These are phyloP conservation scores for Sphaerulina populicola DNA, from an alignment of 2,329 filamentous ascomycete species.

Conservation along the genomic window DNA sequence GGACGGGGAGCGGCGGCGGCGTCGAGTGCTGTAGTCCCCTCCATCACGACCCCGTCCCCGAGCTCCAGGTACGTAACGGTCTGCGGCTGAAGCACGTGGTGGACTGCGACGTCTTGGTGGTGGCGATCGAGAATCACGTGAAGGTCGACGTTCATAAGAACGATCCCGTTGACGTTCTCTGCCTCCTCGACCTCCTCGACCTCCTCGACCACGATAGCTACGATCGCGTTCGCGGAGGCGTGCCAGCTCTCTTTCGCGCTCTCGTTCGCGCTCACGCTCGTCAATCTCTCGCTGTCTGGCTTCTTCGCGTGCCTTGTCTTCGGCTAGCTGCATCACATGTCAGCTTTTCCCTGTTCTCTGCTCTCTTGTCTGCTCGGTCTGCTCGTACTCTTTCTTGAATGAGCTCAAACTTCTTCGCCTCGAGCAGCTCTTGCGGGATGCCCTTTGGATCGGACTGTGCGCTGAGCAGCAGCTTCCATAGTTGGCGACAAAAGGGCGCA, in stretches of 20 bases:
- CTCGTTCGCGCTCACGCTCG: conserved; percentile 61
- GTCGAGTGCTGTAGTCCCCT: conserved; percentile 31
- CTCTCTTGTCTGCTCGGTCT: not conserved
- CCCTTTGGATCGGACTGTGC: conserved; percentile 82
- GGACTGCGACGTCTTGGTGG: conserved; percentile 40
- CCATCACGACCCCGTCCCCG: conserved; percentile 30
- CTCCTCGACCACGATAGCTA: conserved; percentile 41
- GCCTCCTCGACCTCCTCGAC: conserved; percentile 28
- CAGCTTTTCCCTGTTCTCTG: not conserved
- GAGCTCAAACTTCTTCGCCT: conserved; percentile 91
- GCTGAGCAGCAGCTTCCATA: conserved; percentile 87
- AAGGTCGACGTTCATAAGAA: conserved; percentile 44
- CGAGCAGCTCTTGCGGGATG: conserved; percentile 85
- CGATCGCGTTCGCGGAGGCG: conserved; percentile 58
- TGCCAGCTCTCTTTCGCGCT: conserved; percentile 64
- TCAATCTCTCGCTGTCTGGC: conserved; percentile 63
- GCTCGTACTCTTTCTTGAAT: conserved; percentile 77
- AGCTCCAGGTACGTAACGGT: conserved; percentile 50
- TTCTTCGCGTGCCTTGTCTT: conserved; percentile 71
- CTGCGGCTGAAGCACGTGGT: conserved; percentile 41
- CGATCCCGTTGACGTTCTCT: conserved; percentile 36
- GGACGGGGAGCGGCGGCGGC: conserved; percentile 27
- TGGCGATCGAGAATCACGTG: conserved; percentile 46
- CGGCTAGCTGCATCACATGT: conserved; percentile 57
- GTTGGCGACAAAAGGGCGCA: conserved; percentile 76